These are phyloP conservation scores for Aristolochia contorta DNA, from an alignment of 164 flowering plant genomes.

Conservation along the genomic window DNA sequence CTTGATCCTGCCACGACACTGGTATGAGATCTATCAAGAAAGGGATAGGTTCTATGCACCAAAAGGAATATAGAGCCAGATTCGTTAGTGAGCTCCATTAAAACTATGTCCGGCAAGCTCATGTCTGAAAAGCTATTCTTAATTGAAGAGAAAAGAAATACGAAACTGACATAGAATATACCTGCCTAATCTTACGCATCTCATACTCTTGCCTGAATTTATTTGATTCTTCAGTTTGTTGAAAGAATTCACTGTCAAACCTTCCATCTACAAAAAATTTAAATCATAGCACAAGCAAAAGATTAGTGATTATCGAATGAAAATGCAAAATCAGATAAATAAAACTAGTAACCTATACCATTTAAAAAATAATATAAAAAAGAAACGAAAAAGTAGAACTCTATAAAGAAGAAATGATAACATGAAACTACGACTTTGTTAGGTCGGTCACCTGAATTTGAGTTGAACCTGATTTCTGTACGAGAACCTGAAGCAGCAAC, in stretches of 20 bases:
- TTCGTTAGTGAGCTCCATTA: too few species aligned
- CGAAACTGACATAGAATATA: conserved; percentile 8
- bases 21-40: not conserved
- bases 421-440: not conserved
- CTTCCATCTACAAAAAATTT: conserved; percentile 43
- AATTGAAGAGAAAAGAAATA: too few species aligned
- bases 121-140: too few species aligned
- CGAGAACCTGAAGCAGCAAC: conserved; percentile 61
- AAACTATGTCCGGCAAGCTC: too few species aligned
- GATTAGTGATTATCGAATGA: not conserved
- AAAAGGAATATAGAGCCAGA: too few species aligned
- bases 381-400: not conserved
- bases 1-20: conserved; percentile 59
- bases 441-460: conserved; percentile 37
- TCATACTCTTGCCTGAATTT: conserved; percentile 83
- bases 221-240: conserved; percentile 63
- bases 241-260: conserved; percentile 62
- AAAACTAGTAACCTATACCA: too few species aligned
- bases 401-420: not conserved
- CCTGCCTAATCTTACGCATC: conserved; percentile 91
- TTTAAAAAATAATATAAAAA: too few species aligned
- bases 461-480: conserved; percentile 67
- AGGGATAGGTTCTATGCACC: not conserved
- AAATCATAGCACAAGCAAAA: not conserved
- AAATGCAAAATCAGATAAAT: not conserved